A percentile compares a stretch with the other conserved stretches of the same genome.
phyloP scores from a whole-genome alignment of 148 eudicot species.

The Arctostaphylos glauca region DNA sequence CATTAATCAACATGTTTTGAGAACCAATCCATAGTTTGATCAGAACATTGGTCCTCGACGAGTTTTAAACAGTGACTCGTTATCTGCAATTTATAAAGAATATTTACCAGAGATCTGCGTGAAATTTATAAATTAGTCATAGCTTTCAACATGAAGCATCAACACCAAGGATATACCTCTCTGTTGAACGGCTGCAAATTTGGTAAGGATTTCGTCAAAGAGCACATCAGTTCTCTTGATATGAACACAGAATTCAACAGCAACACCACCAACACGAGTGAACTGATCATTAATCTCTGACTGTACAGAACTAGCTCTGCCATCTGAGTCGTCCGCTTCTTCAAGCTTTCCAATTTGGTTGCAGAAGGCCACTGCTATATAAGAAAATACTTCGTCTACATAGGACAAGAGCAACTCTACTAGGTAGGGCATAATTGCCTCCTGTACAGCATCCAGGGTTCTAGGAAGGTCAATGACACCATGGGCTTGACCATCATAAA shows the following conservation, averaged over 20 bases:
- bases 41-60: not conserved
- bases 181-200: conserved; percentile 66
- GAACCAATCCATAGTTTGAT: conserved; percentile 8
- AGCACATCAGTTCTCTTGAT: conserved; percentile 83
- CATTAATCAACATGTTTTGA: not conserved
- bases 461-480: conserved; percentile 92
- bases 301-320: conserved; percentile 29
- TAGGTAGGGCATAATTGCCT: conserved; percentile 70
- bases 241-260: conserved; percentile 93
- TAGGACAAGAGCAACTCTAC: conserved; percentile 77
- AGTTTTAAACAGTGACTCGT: not conserved
- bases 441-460: conserved; percentile 56
- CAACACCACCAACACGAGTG: conserved; percentile 92
- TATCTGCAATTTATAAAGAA: not conserved
- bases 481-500: conserved; percentile 88
- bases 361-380: conserved; percentile 77
- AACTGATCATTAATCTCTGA: conserved; percentile 80
- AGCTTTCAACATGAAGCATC: not conserved
- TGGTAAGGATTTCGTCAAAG: conserved; percentile 71
- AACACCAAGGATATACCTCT: conserved; percentile 47
- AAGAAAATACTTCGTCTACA: conserved; percentile 93
- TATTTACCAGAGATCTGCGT: not conserved
- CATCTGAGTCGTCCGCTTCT: conserved; percentile 35
- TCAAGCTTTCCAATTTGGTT: conserved; percentile 62
- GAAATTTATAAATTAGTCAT: not conserved